Percentiles rank a stretch among this genome's conserved stretches.
Conservation (phyloP, 2,329 filamentous ascomycete species). For the Helminthosporium solani region DNA sequence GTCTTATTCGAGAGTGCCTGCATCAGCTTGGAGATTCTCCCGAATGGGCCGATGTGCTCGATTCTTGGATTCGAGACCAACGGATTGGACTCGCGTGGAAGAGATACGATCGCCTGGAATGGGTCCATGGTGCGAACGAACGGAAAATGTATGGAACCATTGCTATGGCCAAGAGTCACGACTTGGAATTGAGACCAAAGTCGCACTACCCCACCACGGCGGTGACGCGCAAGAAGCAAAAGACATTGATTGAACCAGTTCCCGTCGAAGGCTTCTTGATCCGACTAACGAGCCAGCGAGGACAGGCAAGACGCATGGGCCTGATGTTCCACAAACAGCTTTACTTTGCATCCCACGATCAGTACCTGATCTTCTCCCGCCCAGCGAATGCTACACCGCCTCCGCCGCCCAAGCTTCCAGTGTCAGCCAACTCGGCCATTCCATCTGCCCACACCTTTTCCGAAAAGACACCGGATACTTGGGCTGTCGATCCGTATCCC, state of each 20-base stretch:
- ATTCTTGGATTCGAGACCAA: conserved; percentile 58
- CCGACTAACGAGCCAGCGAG: conserved; percentile 63
- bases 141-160: conserved; percentile 69
- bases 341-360: conserved; percentile 65
- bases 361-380: conserved; percentile 62
- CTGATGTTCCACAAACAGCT: conserved; percentile 65
- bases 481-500: conserved; percentile 62
- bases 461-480: conserved; percentile 60
- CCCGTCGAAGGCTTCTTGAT: conserved; percentile 68
- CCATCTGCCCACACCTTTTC: conserved; percentile 58
- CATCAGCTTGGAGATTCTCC: conserved; percentile 56
- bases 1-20: conserved; percentile 60
- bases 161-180: conserved; percentile 66
- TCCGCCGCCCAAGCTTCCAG: conserved; percentile 55
- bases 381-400: conserved; percentile 60
- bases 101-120: conserved; percentile 67
- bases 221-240: conserved; percentile 42
- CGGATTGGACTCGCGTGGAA: conserved; percentile 68
- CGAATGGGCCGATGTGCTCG: conserved; percentile 61
- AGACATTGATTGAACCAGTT: conserved; percentile 56
- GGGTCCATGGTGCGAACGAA: conserved; percentile 66
- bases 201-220: conserved; percentile 61
- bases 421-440: conserved; percentile 42
- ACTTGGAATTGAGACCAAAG: conserved; percentile 65
- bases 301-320: conserved; percentile 58